Evolutionary conservation across 1,284 basidiomycete species (phyloP).

Genomic region (Peniophora sp.): DNA sequence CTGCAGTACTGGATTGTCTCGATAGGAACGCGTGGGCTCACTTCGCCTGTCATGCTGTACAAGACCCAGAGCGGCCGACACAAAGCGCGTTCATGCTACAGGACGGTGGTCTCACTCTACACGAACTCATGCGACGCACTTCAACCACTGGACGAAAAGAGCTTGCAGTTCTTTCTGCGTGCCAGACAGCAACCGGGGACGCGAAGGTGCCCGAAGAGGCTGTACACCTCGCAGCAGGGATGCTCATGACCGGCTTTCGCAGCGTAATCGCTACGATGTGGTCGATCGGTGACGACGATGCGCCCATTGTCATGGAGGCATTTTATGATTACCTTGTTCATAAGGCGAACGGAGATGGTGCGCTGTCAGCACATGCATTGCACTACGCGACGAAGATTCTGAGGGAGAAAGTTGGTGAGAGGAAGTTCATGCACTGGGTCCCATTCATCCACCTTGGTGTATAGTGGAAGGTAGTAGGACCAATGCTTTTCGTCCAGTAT

Average conservation of each 20-base stretch:
- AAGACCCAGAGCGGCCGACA: not conserved
- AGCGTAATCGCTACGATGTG: slow-evolving; percentile 17
- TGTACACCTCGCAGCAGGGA: slow-evolving; percentile 17
- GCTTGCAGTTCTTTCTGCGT: slow-evolving; percentile 12
- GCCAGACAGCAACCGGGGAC: slow-evolving; percentile 14
- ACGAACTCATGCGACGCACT: not conserved
- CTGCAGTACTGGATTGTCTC: slow-evolving; percentile 3
- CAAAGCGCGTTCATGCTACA: not conserved
- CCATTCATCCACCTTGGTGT: not conserved
- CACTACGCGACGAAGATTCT: not conserved
- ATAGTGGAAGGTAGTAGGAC: no score
- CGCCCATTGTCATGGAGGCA: slow-evolving; percentile 8
- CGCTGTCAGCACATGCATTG: not conserved
- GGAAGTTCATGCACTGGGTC: not conserved
- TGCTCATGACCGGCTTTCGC: slow-evolving; percentile 16
- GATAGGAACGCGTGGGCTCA: not conserved
- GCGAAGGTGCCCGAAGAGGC: slow-evolving; percentile 12
- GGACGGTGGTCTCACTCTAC: not conserved
- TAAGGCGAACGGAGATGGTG: not conserved
- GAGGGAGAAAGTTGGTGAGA: not conserved
- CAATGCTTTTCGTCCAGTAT: no score
- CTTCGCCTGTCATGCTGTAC: not conserved
- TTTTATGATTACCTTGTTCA: slow-evolving; percentile 1
- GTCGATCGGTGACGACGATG: slow-evolving; percentile 12
- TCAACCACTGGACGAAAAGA: not conserved